Percentiles rank a stretch among this genome's conserved stretches.
Evolutionary conservation across 2,329 filamentous ascomycete species (phyloP).

Genomic region (Hirsutella thompsonii): DNA sequence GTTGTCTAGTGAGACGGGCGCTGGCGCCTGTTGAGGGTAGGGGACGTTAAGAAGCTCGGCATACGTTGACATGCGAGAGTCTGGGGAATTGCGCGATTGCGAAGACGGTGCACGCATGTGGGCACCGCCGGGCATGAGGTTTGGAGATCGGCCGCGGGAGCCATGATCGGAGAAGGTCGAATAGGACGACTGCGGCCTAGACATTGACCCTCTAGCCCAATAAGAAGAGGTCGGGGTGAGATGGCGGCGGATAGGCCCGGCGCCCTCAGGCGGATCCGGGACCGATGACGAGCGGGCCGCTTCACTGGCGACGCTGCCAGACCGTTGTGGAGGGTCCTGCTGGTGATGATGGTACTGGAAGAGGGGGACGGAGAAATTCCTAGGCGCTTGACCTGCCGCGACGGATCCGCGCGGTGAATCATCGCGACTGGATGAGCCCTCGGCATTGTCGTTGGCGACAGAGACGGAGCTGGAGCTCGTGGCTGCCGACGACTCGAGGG

Average conservation of each 20-base stretch:
- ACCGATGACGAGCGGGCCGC: constrained; percentile 33
- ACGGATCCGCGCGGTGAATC: constrained; percentile 37
- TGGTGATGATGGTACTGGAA: constrained; percentile 53
- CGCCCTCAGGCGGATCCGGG: constrained; percentile 38
- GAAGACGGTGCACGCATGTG: constrained; percentile 34
- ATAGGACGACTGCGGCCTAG: constrained; percentile 64
- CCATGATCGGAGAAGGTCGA: constrained; percentile 60
- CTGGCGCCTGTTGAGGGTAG: constrained; percentile 64
- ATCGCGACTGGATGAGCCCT: constrained; percentile 26
- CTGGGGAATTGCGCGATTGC: constrained; percentile 42
- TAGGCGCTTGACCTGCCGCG: constrained; percentile 28
- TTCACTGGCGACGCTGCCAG: constrained; percentile 28
- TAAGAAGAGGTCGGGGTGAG: constrained; percentile 45
- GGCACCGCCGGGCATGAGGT: constrained; percentile 25
- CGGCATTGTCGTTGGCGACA: constrained; percentile 32
- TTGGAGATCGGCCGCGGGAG: constrained; percentile 48
- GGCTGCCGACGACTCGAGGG: constrained; percentile 37
- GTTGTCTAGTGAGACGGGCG: constrained; percentile 65
- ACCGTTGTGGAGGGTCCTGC: constrained; percentile 26
- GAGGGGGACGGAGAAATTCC: constrained; percentile 35
- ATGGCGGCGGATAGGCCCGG: constrained; percentile 42
- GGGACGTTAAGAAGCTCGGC: constrained; percentile 52
- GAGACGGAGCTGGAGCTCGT: constrained; percentile 45
- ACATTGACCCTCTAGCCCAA: constrained; percentile 43
- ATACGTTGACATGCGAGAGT: constrained; percentile 39